Base-by-base conservation (phyloP, 352 stramenopile species). In the Blastocystis sp. region DNA sequence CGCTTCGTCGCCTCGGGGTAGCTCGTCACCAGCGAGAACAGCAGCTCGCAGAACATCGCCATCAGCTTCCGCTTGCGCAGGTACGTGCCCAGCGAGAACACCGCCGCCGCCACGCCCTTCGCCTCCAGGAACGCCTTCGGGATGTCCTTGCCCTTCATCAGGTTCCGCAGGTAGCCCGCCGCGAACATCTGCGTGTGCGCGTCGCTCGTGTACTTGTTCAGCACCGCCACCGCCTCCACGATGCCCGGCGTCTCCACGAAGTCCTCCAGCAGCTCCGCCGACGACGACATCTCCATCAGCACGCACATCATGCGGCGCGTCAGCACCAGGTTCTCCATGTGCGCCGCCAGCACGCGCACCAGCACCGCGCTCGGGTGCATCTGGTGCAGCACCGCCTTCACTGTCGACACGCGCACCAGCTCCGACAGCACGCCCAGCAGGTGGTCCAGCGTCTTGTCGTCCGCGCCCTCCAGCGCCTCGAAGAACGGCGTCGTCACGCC, bases 321-420 rank as follows among this genome's bases (percentile, higher is more conserved):
- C 53, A 84, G 61, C 5, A 52, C 45, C 17, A 84, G 45, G 21
- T 43, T 66, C 21, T 84, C 61, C 52, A 56, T 69, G 23, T 84
- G 40, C n/a, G n/a, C 43, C 48, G 43, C 52, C 38, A 84, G 40
- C 45, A 84, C 61, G 21, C 52, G 43, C 38, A 84, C 21, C 2
- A 84, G 7, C 19, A 17, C 34, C 38, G n/a, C 74, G 53, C 52
- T 52, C 2, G 74, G 74, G 66, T 84, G 74, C 61, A 84, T 43
- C 74, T 84, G 74, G 28, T 84, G 74, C 10, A 84, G 53, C 9
- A 84, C 74, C 41, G 74, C 74, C 52, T 84, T 84, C 74, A 84
- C 74, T 10, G 21, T 84, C 74, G 74, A 38, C 5, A 64, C 53
- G 52, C 66, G 65, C 53, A 84, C 74, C 74, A 84, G 56, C 61